Base-by-base conservation (phyloP, 345 rosid species). In the Aegle marmelos region DNA sequence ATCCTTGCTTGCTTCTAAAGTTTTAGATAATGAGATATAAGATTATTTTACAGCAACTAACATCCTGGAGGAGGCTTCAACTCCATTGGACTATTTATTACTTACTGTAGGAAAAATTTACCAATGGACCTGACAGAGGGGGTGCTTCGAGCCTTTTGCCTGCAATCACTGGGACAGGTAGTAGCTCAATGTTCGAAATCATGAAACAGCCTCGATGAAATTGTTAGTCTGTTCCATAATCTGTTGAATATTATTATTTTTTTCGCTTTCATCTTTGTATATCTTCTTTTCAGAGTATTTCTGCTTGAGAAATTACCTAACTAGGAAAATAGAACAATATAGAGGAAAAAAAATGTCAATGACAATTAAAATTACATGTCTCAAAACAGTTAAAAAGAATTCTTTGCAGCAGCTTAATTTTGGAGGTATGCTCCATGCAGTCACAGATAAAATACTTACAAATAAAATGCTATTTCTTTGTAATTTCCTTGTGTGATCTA, bases 101-200 rank as follows among this genome's bases (percentile, higher is more conserved):
- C 57, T 25, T 10, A 4, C 24, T 77, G 70, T 74, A 89, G 95
- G 88, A 88, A 87, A 73, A 82, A 79, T 74, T 76, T 89, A 75
- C 95, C 95, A 4, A 80, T 87, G 65, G 95, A 91, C 82, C 88
- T 91, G 65, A 83, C 79, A 21, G 95, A 87, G 73, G 93, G 92
- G 75, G 93, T 87, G 78, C 91, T 91, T 73, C 81, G 82, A 78
- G 89, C 95, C 62, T 89, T 89, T 79, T 87, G 89, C 82, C 81
- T 89, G 73, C 95, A 89, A 83, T 89, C 93, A 33, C 62, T 91
- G 73, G 95, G 95, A 56, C 91, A 87, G 95, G 95, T 91, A 87
- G 76, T 25, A 1, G 37, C 4, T 63, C 62, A 37, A 17, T 83
- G 79, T 53, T 17, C 17, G 50, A 53, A 19, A 19, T 19, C 57